Evolutionary conservation across 768 basidiomycete species (phyloP).

Genomic region (Crucibulum laeve): DNA sequence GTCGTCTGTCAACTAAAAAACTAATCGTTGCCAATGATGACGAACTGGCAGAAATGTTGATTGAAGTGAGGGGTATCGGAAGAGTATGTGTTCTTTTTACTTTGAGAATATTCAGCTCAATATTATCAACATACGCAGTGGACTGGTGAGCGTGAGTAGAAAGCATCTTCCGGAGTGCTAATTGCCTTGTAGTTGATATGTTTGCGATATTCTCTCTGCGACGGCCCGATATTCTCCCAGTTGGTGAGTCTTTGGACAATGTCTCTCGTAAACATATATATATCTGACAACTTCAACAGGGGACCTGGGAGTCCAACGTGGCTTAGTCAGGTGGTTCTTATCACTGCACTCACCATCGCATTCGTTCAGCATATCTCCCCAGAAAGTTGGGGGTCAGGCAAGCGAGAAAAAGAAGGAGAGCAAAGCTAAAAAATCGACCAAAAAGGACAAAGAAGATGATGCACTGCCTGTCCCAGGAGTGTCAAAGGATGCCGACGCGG

Average conservation of each 20-base stretch:
- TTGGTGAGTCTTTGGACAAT: constrained; percentile 19
- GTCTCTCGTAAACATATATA: neutral
- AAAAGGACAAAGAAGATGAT: constrained; percentile 21
- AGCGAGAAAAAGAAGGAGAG: constrained; percentile 8
- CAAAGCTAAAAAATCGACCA: constrained; percentile 12
- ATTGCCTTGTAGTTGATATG: constrained; percentile 69
- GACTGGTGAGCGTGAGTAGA: constrained; percentile 44
- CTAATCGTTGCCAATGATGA: constrained; percentile 71
- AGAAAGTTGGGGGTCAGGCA: constrained; percentile 32
- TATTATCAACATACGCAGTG: constrained; percentile 29
- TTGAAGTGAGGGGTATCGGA: constrained; percentile 77
- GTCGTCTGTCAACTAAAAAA: constrained; percentile 70
- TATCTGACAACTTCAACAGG: constrained; percentile 35
- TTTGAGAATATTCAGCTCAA: neutral
- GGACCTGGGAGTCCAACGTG: constrained; percentile 82
- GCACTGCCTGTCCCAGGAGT: constrained; percentile 22
- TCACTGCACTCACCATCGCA: constrained; percentile 53
- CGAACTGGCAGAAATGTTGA: constrained; percentile 69
- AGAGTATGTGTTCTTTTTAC: constrained; percentile 35
- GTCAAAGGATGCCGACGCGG: constrained; percentile 3
- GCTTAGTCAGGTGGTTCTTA: constrained; percentile 65
- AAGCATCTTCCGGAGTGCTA: constrained; percentile 3
- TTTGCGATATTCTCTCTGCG: constrained; percentile 86
- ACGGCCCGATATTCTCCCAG: constrained; percentile 71
- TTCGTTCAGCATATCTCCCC: constrained; percentile 43